Evolutionary conservation across 169 alveolate species (phyloP).

Genomic region (Plasmodium malariae): DNA sequence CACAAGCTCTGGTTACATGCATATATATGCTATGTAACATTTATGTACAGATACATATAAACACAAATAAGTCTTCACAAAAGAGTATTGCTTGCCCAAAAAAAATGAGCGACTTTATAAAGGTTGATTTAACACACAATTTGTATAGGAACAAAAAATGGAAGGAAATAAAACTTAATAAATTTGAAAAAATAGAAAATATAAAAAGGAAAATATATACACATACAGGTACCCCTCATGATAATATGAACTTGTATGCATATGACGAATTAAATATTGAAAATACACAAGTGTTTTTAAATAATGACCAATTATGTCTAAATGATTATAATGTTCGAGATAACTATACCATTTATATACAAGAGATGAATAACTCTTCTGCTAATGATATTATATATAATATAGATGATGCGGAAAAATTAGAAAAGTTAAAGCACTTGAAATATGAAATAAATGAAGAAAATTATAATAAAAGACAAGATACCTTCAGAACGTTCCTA

Average conservation of each 20-base stretch:
- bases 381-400: constrained; percentile 27
- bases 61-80: too few relatives aligned
- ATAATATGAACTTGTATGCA: constrained; percentile 78
- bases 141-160: constrained; percentile 68
- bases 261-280: constrained; percentile 59
- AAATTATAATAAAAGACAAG: constrained; percentile 88
- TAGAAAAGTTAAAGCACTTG: constrained; percentile 62
- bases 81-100: too few relatives aligned
- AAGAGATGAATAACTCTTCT: constrained; percentile 6
- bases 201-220: constrained; percentile 80
- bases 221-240: constrained; percentile 77
- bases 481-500: constrained; percentile 87
- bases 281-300: constrained; percentile 68
- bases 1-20: too few relatives aligned
- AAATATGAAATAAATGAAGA: constrained; percentile 91
- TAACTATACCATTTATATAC: constrained; percentile 78
- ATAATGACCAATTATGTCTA: constrained; percentile 52
- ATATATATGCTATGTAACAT: too few relatives aligned
- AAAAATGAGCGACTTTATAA: constrained; percentile 44
- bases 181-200: constrained; percentile 73
- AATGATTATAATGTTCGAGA: constrained; percentile 75
- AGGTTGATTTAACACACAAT: constrained; percentile 78
- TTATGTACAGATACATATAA: too few relatives aligned
- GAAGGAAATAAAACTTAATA: constrained; percentile 79
- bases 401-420: constrained; percentile 38